Base-by-base conservation (phyloP, 169 alveolate species). In the Babesia caballi region DNA sequence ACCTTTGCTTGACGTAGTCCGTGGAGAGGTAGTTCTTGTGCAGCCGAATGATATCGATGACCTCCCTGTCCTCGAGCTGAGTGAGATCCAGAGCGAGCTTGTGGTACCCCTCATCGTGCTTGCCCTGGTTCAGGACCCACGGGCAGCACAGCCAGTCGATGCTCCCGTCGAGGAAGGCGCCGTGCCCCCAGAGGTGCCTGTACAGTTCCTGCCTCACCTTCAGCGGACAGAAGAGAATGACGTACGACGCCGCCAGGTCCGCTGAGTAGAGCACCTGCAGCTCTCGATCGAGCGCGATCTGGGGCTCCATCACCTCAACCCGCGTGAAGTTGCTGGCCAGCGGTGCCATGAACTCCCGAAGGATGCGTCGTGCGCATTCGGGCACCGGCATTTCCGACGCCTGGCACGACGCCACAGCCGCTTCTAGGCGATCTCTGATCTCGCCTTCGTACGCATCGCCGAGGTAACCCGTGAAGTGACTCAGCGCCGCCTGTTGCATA, bases 221-320 rank as follows among this genome's bases (percentile, higher is more conserved):
- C 17, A 52, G 51, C 7, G 72, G 57, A 4, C 71, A 47, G 40
- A 77, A 77, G 40, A 77, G 46, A 11, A 77, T 44, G 11, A 77
- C 58, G 38, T 77, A 77, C 0, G 85, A 66, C n/a, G 85, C 85
- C 68, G 72, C 63, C 72, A 77, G 47, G 32, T 77, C 85, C 2
- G 85, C 81, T 4, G 82, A 36, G 33, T 77, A 77, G 12, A 77
- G 14, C 51, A 77, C 40, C 30, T 66, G 67, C 19, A 77, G 49
- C 30, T 77, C 78, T n/a, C 85, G 19, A 14, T 63, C 63, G 2
- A 77, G 47, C 19, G 72, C 73, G n/a, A 30, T 49, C 25, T 66
- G 32, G 27, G 70, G 75, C 12, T 60, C 50, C 63, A 77, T 77
- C 19, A 25, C 40, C 42, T 77, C 85, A 15, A 53, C 49, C 17